Evolutionary conservation across 2,329 filamentous ascomycete species (phyloP), one percentile per base, ranked within the genome.

Genomic region (Beauveria varroae): DNA sequence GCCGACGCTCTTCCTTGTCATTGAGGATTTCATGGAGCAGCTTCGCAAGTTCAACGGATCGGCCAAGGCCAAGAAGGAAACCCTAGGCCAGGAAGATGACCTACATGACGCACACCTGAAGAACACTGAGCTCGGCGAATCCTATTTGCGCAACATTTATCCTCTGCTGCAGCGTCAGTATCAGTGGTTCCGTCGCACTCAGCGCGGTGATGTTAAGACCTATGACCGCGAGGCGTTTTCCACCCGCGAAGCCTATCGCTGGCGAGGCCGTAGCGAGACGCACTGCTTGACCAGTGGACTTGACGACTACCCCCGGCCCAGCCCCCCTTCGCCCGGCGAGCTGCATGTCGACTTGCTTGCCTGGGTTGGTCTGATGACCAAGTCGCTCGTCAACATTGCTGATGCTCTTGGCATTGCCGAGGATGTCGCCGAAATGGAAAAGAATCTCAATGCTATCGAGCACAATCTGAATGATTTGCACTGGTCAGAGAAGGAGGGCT

Each of bases 291-390:
- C 95, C 5, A 96, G 92, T 57, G 95, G 95, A 3, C 84, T 99
- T 2, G 95, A 99, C 69, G 95, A 99, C 76, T 99, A 98, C 71
- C 95, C 95, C 55, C 90, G 95, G 54, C 83, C 95, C 9, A 91
- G 96, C 74, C 93, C 95, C 16, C 95, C 95, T 28, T 93, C 97
- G 73, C 93, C 95, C 0, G 93, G 91, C 69, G 95, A 99, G 83
- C 83, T 99, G 55, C 93, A 99, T 73, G 87, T 96, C 34, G 95
- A 99, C 74, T 81, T 98, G 59, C 89, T 99, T 73, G 90, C 90
- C 57, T 99, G 95, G 95, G 89, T 99, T 76, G 95, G 93, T n/a
- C 85, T 97, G 78, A 96, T 97, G 91, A 88, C 90, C 46, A 86
- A 88, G 65, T 88, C 89, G n/a, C 84, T 99, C 60, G 82, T 86